phyloP scores from a whole-genome alignment of 352 stramenopile species.

The Phytophthora colocasiae region DNA sequence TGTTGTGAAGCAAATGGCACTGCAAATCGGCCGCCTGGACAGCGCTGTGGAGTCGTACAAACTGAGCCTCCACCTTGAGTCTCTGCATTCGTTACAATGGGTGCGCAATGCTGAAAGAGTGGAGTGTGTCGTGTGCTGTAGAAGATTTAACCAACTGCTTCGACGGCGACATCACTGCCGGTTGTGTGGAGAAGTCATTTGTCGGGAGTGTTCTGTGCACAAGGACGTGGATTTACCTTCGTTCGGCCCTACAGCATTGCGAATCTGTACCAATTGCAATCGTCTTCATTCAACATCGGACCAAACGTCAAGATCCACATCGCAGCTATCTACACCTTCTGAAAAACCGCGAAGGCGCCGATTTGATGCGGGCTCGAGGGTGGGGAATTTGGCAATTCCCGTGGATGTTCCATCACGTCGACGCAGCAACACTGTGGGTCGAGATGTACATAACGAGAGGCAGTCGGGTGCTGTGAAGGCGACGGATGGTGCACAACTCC shows the following conservation, averaged over 20 bases:
- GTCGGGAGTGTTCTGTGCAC: conserved; percentile 71
- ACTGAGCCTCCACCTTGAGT: conserved; percentile 68
- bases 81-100: conserved; percentile 57
- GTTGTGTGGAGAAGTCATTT: conserved; percentile 80
- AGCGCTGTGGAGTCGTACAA: conserved; percentile 72
- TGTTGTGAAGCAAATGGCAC: conserved; percentile 65
- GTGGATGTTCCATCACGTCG: conserved; percentile 5
- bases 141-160: conserved; percentile 72
- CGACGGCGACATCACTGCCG: conserved; percentile 80
- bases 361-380: conserved; percentile 5
- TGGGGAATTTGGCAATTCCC: conserved; percentile 4
- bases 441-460: conserved; percentile 7
- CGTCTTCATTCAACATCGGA: conserved; percentile 1
- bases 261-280: conserved; percentile 73
- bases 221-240: conserved; percentile 76
- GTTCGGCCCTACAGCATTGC: conserved; percentile 66
- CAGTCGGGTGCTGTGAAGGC: conserved; percentile 9
- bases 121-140: conserved; percentile 71
- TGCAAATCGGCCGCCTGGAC: conserved; percentile 53
- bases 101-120: conserved; percentile 59
- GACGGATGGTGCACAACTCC: conserved; percentile 7
- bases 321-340: conserved; percentile 27
- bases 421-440: conserved; percentile 19
- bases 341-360: conserved; percentile 28
- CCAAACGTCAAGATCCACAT: too few species aligned